A percentile compares a stretch with the other conserved stretches of the same genome.
phyloP scores from a whole-genome alignment of 495 filamentous ascomycete species.

The Talaromyces stipitatus region DNA sequence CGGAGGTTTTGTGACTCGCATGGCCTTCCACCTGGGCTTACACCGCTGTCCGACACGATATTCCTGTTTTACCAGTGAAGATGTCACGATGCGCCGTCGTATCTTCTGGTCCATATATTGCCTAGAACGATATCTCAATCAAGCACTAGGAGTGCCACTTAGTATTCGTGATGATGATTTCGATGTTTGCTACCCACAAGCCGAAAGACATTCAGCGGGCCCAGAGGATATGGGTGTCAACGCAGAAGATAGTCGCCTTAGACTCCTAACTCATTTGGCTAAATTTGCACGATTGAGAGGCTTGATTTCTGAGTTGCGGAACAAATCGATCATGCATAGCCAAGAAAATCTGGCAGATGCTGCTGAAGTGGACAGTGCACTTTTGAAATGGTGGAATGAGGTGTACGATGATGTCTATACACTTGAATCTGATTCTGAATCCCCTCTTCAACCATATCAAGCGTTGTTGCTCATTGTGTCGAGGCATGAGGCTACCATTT shows the following conservation, averaged over 20 bases:
- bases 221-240: constrained; percentile 1
- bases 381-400: constrained; percentile 40
- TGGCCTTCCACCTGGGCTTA: constrained; percentile 39
- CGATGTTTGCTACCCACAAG: constrained; percentile 42
- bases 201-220: constrained; percentile 21
- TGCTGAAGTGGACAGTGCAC: constrained; percentile 27
- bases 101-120: constrained; percentile 46
- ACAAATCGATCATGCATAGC: constrained; percentile 37
- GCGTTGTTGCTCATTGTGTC: constrained; percentile 27
- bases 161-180: constrained; percentile 45
- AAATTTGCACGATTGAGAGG: constrained; percentile 36
- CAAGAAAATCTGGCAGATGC: constrained; percentile 25
- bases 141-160: constrained; percentile 41
- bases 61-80: constrained; percentile 27
- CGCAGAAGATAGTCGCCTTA: constrained; percentile 14
- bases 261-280: constrained; percentile 28
- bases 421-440: constrained; percentile 13
- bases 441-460: constrained; percentile 22
- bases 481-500: constrained; percentile 37
- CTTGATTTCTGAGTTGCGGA: constrained; percentile 35
- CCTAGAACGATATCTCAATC: constrained; percentile 40
- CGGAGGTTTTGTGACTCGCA: constrained; percentile 37
- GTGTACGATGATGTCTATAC: constrained; percentile 36
- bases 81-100: constrained; percentile 31
- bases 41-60: constrained; percentile 41